phyloP scores from a whole-genome alignment of 1,139 yeast genomes.

The Suhomyces anneliseae region DNA sequence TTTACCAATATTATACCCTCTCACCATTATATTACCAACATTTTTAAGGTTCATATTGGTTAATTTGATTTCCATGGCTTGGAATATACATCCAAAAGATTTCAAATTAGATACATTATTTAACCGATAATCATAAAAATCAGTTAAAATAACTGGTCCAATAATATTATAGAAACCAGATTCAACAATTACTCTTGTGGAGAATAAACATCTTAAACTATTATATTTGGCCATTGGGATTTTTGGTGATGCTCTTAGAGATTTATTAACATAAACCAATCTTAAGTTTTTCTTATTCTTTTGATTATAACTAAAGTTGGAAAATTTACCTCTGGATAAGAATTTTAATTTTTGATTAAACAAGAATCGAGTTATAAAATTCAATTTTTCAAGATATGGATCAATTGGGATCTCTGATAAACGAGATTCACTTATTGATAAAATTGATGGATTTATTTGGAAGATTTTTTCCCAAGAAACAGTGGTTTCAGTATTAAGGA shows the following conservation, averaged over 20 bases:
- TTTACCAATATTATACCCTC: conserved; percentile 71
- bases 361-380: conserved; percentile 15
- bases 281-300: conserved; percentile 26
- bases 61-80: conserved; percentile 51
- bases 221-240: conserved; percentile 37
- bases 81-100: conserved; percentile 49
- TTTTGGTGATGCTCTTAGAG: conserved; percentile 13
- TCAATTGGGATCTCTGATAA: conserved; percentile 12
- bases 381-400: conserved; percentile 10
- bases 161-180: conserved; percentile 45
- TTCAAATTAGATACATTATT: conserved; percentile 16
- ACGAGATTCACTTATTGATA: conserved; percentile 20
- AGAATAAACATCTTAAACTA: conserved; percentile 44
- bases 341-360: conserved; percentile 22
- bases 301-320: conserved; percentile 14
- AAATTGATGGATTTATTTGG: conserved; percentile 23
- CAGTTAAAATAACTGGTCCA: conserved; percentile 62
- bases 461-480: conserved; percentile 14
- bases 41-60: conserved; percentile 29
- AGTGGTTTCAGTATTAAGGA: conserved; percentile 10
- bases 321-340: conserved; percentile 32
- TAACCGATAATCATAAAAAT: conserved; percentile 62
- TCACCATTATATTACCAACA: conserved; percentile 52
- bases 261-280: conserved; percentile 39
- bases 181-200: conserved; percentile 56